These are phyloP conservation scores for Lactifluus volemus DNA, from an alignment of 768 basidiomycete species.

Conservation along the genomic window DNA sequence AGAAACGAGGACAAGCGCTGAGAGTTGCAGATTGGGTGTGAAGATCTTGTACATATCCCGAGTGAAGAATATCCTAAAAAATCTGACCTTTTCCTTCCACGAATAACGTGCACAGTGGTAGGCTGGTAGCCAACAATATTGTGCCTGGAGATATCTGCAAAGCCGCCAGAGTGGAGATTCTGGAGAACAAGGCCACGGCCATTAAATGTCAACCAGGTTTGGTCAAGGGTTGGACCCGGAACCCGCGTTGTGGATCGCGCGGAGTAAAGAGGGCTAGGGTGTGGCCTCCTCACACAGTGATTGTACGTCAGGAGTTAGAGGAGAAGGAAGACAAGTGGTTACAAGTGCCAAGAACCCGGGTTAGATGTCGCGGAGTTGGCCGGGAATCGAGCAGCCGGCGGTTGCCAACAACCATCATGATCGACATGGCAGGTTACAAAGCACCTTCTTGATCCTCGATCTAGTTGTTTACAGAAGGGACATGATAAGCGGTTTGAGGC, in stretches of 20 bases:
- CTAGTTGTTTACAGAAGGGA: too few relatives aligned
- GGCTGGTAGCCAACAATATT: neutral
- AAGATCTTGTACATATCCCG: neutral
- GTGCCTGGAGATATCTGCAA: slow-evolving; percentile 9
- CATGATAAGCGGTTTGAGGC: too few relatives aligned
- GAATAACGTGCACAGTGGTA: neutral
- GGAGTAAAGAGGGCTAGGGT: neutral
- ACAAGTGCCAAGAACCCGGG: too few relatives aligned
- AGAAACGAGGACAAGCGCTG: neutral
- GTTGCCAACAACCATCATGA: slow-evolving; percentile 28
- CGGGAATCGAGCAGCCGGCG: too few relatives aligned
- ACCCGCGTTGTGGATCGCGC: neutral
- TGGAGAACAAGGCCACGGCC: neutral
- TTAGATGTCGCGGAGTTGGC: too few relatives aligned
- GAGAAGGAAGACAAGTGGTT: neutral
- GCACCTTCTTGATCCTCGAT: too few relatives aligned
- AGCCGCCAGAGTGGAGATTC: neutral
- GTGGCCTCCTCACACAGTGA: neutral
- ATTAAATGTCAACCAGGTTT: neutral
- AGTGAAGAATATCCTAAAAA: too few relatives aligned
- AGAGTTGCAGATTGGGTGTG: neutral
- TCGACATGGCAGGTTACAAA: too few relatives aligned
- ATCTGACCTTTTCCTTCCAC: neutral
- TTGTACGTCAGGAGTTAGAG: neutral
- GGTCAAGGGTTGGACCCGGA: neutral